These are phyloP conservation scores for Pythium dissimile DNA, from an alignment of 352 stramenopile genomes.

Conservation along the genomic window DNA sequence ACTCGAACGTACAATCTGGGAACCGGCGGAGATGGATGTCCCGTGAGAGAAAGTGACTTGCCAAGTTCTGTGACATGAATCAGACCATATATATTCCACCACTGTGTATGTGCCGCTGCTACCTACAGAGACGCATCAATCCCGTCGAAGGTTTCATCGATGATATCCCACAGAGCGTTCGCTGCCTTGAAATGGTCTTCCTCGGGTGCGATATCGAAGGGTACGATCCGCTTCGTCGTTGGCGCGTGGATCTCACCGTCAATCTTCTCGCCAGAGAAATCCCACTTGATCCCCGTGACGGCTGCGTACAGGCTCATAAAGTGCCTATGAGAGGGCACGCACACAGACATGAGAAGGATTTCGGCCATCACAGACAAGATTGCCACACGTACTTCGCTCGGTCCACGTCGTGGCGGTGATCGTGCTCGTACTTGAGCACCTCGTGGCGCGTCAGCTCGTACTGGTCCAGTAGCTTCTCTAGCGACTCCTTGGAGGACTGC, in stretches of 20 bases:
- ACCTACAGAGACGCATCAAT: constrained; percentile 42
- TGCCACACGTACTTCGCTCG: constrained; percentile 47
- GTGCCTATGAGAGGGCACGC: too few relatives aligned
- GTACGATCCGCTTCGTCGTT: constrained; percentile 46
- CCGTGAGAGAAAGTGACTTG: too few relatives aligned
- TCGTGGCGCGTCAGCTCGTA: constrained; percentile 64
- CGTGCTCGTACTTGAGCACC: constrained; percentile 50
- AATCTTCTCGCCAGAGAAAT: constrained; percentile 51
- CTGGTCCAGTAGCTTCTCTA: constrained; percentile 58
- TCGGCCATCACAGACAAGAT: not conserved
- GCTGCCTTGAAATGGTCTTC: constrained; percentile 51
- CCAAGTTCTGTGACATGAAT: too few relatives aligned
- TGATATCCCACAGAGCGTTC: constrained; percentile 66
- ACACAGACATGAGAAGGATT: not conserved
- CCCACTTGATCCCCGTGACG: constrained; percentile 78
- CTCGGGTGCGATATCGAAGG: constrained; percentile 54
- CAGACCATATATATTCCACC: too few relatives aligned
- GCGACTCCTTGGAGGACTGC: constrained; percentile 62
- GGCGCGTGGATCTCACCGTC: constrained; percentile 65
- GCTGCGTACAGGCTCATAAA: constrained; percentile 76
- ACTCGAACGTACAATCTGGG: too few relatives aligned
- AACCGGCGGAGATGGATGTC: too few relatives aligned
- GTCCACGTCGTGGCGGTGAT: constrained; percentile 68
- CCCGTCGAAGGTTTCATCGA: constrained; percentile 64
- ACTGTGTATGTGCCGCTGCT: not conserved